Conservation (phyloP, 148 eudicot genomes). For the Cornus kousa region DNA sequence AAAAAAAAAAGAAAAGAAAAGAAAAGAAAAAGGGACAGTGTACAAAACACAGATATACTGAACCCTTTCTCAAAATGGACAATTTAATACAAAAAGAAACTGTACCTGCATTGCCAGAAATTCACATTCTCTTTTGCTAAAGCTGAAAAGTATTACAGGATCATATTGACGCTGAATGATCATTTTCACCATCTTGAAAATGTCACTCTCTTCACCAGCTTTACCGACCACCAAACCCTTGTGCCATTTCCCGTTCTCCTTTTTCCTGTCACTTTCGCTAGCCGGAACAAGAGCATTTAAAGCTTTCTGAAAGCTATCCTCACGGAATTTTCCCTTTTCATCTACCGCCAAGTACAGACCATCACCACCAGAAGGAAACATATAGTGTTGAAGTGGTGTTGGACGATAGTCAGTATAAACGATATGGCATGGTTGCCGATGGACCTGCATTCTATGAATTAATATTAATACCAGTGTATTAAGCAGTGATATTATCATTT, state of each 20-base stretch:
- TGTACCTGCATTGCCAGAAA: constrained; percentile 97
- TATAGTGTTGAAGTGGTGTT: constrained; percentile 96
- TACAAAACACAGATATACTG: too few species aligned
- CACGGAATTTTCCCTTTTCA: constrained; percentile 94
- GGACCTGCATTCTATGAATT: constrained; percentile 66
- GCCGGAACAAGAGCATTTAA: constrained; percentile 86
- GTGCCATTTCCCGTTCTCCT: constrained; percentile 74
- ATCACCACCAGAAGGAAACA: constrained; percentile 91
- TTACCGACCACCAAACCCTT: constrained; percentile 73
- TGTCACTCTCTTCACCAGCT: constrained; percentile 93
- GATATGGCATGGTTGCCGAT: constrained; percentile 98
- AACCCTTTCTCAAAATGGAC: neutral
- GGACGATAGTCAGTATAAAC: constrained; percentile 98
- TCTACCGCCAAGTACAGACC: constrained; percentile 95
- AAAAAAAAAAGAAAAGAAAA: too few species aligned
- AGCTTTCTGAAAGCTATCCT: constrained; percentile 97
- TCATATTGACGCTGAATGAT: constrained; percentile 92
- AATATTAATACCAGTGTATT: constrained; percentile 14
- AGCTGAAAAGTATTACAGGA: constrained; percentile 94
- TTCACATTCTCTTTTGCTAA: constrained; percentile 98
- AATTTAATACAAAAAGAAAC: neutral
- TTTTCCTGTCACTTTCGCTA: constrained; percentile 63
- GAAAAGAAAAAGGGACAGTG: too few species aligned
- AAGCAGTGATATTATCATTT: constrained; percentile 5
- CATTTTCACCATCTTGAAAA: constrained; percentile 98